Percentiles rank a stretch among this genome's conserved stretches.
Evolutionary conservation across 768 basidiomycete genomes (phyloP).

Genomic region (Filobasidium wieringae): DNA sequence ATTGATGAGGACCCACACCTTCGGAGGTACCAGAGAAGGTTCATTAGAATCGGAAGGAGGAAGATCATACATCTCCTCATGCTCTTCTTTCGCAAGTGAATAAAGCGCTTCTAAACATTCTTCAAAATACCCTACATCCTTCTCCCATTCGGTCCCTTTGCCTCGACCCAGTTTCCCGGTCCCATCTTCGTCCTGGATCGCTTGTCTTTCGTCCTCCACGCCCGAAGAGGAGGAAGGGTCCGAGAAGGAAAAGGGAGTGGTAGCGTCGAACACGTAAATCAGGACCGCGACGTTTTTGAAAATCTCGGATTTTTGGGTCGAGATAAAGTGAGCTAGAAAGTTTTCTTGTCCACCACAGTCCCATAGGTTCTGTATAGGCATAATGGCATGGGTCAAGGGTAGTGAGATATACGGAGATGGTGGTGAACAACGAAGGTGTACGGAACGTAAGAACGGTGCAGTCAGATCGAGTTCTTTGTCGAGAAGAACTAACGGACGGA

Average conservation of each 20-base stretch:
- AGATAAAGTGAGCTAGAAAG: conserved; percentile 95
- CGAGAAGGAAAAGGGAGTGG: conserved; percentile 41
- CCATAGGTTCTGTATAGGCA: conserved; percentile 58
- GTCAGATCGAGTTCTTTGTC: too few species aligned
- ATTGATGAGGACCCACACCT: conserved; percentile 79
- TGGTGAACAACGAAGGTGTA: neutral
- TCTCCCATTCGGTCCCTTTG: conserved; percentile 47
- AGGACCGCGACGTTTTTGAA: conserved; percentile 94
- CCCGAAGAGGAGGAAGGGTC: neutral
- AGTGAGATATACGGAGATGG: neutral
- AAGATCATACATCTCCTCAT: conserved; percentile 1
- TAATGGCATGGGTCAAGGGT: neutral
- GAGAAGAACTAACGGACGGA: conserved; percentile 11
- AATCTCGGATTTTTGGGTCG: conserved; percentile 79
- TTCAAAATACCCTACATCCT: conserved; percentile 82
- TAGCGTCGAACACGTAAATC: conserved; percentile 97
- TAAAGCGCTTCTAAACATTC: conserved; percentile 65
- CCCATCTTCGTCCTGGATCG: neutral
- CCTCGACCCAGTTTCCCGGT: conserved; percentile 27
- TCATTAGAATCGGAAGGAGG: neutral
- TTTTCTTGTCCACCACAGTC: conserved; percentile 97
- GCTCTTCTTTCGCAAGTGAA: conserved; percentile 41
- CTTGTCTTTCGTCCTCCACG: neutral
- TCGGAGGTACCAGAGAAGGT: conserved; percentile 3
- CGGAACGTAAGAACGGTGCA: too few species aligned